Conservation (phyloP, 2,329 filamentous ascomycete genomes). For the Trichophyton mentagrophytes region DNA sequence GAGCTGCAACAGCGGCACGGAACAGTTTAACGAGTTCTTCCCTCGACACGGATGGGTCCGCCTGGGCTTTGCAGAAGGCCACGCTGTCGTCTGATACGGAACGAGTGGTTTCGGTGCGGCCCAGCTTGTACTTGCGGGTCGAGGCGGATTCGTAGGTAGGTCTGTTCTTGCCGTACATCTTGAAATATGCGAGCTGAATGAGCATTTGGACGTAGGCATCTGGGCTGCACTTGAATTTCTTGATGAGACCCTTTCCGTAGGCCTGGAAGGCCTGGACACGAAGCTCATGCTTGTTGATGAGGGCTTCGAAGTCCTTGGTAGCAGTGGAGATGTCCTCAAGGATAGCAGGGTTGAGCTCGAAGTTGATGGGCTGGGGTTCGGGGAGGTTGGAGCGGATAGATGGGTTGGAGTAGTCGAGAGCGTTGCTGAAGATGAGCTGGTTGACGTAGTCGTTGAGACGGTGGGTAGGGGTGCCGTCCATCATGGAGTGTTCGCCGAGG, state of each 20-base stretch:
- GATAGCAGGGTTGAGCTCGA: conserved; percentile 62
- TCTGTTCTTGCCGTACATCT: conserved; percentile 97
- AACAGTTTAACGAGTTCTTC: conserved; percentile 61
- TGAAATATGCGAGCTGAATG: conserved; percentile 95
- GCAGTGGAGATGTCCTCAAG: conserved; percentile 68
- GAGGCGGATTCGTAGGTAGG: conserved; percentile 96
- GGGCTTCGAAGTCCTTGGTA: conserved; percentile 60
- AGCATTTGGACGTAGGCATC: conserved; percentile 98
- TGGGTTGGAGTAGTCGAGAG: conserved; percentile 75
- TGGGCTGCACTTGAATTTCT: conserved; percentile 97
- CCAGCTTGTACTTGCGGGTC: conserved; percentile 87
- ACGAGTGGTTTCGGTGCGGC: conserved; percentile 91
- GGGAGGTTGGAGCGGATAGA: conserved; percentile 68
- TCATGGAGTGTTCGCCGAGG: conserved; percentile 98
- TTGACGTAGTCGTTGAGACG: conserved; percentile 90
- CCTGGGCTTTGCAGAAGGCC: conserved; percentile 79
- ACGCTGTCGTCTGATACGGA: conserved; percentile 82
- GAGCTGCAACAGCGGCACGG: conserved; percentile 65
- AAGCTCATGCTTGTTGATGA: conserved; percentile 81
- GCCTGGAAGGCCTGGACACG: conserved; percentile 91
- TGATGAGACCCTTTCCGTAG: conserved; percentile 96
- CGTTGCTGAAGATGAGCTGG: conserved; percentile 83
- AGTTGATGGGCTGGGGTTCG: conserved; percentile 64
- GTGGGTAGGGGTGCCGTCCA: conserved; percentile 97
- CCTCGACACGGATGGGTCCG: conserved; percentile 51